Conservation (phyloP, 805 yeast genomes). For the Hanseniaspora nectarophila region DNA sequence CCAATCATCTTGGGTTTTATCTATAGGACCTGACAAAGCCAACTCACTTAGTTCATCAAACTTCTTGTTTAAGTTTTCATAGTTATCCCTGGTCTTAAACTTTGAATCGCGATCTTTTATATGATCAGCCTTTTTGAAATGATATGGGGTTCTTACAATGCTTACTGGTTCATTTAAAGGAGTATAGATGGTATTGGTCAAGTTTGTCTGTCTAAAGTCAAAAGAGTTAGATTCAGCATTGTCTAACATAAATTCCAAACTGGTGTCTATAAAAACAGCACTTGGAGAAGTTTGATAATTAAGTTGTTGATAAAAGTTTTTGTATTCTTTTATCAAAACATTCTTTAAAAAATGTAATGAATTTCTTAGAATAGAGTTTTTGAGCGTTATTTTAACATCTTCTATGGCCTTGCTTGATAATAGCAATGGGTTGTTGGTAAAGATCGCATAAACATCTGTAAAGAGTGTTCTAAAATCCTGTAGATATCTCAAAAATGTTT, state of each 20-base stretch:
- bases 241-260: not conserved
- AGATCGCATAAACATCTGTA: not conserved
- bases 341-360: not conserved
- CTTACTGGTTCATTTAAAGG: not conserved
- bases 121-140: not conserved
- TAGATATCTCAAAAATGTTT: not conserved
- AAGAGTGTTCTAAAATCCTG: not conserved
- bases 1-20: constrained; percentile 13
- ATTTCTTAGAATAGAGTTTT: not conserved
- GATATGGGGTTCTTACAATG: not conserved
- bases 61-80: not conserved
- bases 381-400: not conserved
- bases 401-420: not conserved
- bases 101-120: not conserved
- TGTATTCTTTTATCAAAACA: not conserved
- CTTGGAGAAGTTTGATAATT: not conserved
- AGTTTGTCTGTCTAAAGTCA: not conserved
- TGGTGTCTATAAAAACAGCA: not conserved
- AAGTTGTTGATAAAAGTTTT: not conserved
- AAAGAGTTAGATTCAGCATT: not conserved
- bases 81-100: not conserved
- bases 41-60: not conserved
- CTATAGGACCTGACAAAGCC: not conserved
- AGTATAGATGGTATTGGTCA: not conserved
- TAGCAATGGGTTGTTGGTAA: not conserved